Conservation (phyloP, 2,329 filamentous ascomycete genomes). For the Colletotrichum horii region DNA sequence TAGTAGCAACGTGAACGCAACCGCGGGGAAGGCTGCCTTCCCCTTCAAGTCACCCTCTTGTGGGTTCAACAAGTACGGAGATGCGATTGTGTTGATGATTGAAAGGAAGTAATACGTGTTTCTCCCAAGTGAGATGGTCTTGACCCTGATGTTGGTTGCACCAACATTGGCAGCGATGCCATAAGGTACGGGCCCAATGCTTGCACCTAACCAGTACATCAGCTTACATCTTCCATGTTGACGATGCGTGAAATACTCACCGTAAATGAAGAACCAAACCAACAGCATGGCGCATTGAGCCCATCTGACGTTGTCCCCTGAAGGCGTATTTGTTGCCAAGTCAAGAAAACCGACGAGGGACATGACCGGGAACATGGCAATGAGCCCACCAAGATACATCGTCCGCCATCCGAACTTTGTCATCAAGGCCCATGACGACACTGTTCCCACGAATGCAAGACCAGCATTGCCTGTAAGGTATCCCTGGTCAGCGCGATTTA, state of each 20-base stretch:
- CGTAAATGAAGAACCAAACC: slow-evolving; percentile 47
- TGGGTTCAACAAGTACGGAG: slow-evolving; percentile 50
- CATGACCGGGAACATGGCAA: slow-evolving; percentile 41
- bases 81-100: slow-evolving; percentile 50
- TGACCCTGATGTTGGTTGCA: slow-evolving; percentile 43
- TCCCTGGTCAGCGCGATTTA: neutral
- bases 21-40: slow-evolving; percentile 45
- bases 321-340: slow-evolving; percentile 42
- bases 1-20: slow-evolving; percentile 45
- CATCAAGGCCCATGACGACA: slow-evolving; percentile 50
- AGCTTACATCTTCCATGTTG: too few relatives aligned
- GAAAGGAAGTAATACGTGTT: slow-evolving; percentile 52
- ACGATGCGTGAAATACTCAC: slow-evolving; percentile 31
- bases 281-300: slow-evolving; percentile 49
- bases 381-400: slow-evolving; percentile 47
- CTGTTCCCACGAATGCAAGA: slow-evolving; percentile 43
- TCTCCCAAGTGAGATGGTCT: slow-evolving; percentile 49
- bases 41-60: neutral
- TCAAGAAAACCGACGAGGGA: slow-evolving; percentile 48
- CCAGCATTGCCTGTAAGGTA: neutral
- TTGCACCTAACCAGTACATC: neutral
- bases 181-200: slow-evolving; percentile 35
- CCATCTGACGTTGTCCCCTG: slow-evolving; percentile 46
- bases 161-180: slow-evolving; percentile 47
- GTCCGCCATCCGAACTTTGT: slow-evolving; percentile 46